These are phyloP conservation scores for Cordyceps pruinosa DNA, from an alignment of 2,329 filamentous ascomycete genomes.

Conservation along the genomic window DNA sequence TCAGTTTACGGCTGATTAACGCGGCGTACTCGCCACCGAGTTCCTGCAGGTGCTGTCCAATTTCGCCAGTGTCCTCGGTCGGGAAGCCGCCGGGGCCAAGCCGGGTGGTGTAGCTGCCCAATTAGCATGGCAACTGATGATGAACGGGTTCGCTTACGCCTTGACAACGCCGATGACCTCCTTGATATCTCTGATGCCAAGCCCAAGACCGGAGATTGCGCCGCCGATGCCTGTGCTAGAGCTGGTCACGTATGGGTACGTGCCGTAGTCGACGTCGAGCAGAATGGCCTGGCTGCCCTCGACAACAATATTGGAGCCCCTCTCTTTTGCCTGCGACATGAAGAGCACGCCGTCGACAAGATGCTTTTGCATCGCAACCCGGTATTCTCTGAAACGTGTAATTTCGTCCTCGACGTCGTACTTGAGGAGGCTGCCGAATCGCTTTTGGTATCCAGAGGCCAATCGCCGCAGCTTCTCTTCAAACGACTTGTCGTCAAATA, in stretches of 20 bases:
- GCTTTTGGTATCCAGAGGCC: conserved; percentile 55
- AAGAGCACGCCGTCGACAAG: not conserved
- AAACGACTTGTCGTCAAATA: conserved; percentile 59
- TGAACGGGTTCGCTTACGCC: conserved; percentile 13
- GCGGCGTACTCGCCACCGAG: conserved; percentile 2
- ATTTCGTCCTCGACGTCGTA: conserved; percentile 2
- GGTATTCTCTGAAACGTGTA: not conserved
- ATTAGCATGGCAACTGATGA: not conserved
- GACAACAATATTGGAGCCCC: not conserved
- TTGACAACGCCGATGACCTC: conserved; percentile 59
- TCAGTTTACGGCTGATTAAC: not conserved
- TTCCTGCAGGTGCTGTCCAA: conserved; percentile 30
- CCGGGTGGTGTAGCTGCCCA: conserved; percentile 45
- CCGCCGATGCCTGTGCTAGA: conserved; percentile 22
- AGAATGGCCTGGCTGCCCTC: conserved; percentile 5
- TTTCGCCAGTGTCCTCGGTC: conserved; percentile 43
- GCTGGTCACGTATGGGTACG: conserved; percentile 23
- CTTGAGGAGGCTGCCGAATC: conserved; percentile 41
- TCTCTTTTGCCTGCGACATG: not conserved
- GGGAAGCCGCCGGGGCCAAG: conserved; percentile 57
- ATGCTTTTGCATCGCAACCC: not conserved
- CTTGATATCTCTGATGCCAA: conserved; percentile 48
- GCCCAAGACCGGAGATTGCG: conserved; percentile 21
- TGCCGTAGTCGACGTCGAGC: conserved; percentile 18
- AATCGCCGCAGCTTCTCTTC: conserved; percentile 56